Conservation (phyloP, 2,329 filamentous ascomycete species). For the Paecilomyces sp. region DNA sequence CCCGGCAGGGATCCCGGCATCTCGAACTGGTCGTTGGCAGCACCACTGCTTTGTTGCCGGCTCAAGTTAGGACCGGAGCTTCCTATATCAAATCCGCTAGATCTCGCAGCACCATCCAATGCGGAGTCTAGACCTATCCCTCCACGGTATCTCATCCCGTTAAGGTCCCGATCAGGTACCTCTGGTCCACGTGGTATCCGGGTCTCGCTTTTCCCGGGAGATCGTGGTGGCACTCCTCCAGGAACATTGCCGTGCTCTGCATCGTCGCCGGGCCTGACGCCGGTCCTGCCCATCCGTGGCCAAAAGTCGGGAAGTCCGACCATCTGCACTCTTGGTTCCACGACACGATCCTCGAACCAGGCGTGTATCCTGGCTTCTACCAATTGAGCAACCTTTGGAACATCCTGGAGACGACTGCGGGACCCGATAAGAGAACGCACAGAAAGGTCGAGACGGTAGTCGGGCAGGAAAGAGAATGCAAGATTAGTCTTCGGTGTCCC, state of each 20-base stretch:
- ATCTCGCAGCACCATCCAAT: constrained; percentile 24
- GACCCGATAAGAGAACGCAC: constrained; percentile 58
- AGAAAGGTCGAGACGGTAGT: constrained; percentile 60
- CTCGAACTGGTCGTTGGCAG: constrained; percentile 24
- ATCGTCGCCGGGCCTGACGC: constrained; percentile 36
- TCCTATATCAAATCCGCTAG: constrained; percentile 28
- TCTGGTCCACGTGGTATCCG: constrained; percentile 22
- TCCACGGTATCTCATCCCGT: constrained; percentile 28
- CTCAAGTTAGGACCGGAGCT: not conserved
- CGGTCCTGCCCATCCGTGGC: constrained; percentile 49
- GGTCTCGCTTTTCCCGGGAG: constrained; percentile 16
- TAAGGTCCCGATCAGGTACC: constrained; percentile 18
- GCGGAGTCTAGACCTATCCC: constrained; percentile 17
- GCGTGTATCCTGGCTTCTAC: constrained; percentile 58
- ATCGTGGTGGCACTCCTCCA: constrained; percentile 2
- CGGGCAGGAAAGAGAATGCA: constrained; percentile 74
- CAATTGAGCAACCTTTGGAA: constrained; percentile 60
- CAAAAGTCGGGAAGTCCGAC: constrained; percentile 56
- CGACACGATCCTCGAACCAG: constrained; percentile 61
- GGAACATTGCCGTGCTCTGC: constrained; percentile 18
- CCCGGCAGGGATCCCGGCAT: constrained; percentile 35
- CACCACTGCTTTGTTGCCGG: constrained; percentile 12
- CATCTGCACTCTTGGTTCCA: constrained; percentile 59
- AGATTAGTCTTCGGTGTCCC: constrained; percentile 72
- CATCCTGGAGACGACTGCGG: constrained; percentile 56